Evolutionary conservation across 371 early-diverging fungal genomes (phyloP).

Genomic region (Apophysomyces ossiformis): DNA sequence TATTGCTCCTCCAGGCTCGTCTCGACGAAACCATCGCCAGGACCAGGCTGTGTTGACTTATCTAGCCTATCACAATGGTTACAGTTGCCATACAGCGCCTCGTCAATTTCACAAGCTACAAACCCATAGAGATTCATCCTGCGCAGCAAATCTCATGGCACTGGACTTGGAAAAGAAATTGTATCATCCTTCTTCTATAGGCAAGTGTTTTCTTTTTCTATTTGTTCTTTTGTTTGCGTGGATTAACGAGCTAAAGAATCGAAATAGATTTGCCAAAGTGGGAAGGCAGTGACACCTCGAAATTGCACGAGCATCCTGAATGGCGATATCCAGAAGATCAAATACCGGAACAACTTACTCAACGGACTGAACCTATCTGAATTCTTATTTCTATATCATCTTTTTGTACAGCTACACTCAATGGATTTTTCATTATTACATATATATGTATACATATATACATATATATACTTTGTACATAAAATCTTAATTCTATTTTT

Average conservation of each 20-base stretch:
- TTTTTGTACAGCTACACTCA: neutral
- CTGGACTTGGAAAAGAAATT: conserved; percentile 33
- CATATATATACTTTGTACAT: neutral
- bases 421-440: neutral
- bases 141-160: conserved; percentile 34
- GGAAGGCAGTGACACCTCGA: conserved; percentile 40
- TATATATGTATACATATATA: neutral
- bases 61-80: conserved; percentile 49
- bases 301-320: conserved; percentile 50
- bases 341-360: conserved; percentile 38
- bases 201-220: conserved; percentile 24
- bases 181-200: conserved; percentile 43
- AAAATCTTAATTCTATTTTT: neutral
- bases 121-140: conserved; percentile 43
- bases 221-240: too few relatives aligned
- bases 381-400: neutral
- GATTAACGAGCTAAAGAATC: neutral
- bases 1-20: conserved; percentile 68
- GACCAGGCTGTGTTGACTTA: conserved; percentile 70
- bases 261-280: conserved; percentile 43
- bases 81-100: conserved; percentile 35
- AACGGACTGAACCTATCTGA: neutral
- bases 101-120: conserved; percentile 37
- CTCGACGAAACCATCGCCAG: conserved; percentile 65
- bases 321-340: conserved; percentile 49